Evolutionary conservation across 1,284 basidiomycete species (phyloP).

Genomic region (Leccinum griseonigrum): DNA sequence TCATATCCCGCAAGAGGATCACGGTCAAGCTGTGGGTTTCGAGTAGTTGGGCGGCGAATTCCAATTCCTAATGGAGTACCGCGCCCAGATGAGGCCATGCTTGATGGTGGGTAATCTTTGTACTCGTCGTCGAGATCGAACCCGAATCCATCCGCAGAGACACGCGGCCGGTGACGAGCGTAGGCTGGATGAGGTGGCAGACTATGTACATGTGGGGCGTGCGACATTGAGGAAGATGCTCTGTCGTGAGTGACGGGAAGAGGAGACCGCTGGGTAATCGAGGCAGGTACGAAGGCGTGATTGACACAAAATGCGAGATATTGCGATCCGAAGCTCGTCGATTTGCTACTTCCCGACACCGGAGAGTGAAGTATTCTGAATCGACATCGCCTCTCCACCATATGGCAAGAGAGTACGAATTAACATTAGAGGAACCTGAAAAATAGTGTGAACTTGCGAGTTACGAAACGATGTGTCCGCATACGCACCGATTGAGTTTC

Average conservation of each 20-base stretch:
- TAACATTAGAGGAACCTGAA: conserved; percentile 42
- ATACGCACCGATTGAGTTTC: conserved; percentile 59
- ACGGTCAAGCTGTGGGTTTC: conserved; percentile 58
- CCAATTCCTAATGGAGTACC: conserved; percentile 59
- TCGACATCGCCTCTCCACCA: conserved; percentile 95
- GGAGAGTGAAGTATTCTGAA: conserved; percentile 90
- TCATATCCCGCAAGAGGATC: conserved; percentile 46
- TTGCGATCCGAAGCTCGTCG: conserved; percentile 62
- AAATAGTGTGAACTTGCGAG: conserved; percentile 10
- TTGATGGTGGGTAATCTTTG: conserved; percentile 63
- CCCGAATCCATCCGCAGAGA: conserved; percentile 65
- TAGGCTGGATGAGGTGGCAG: conserved; percentile 38
- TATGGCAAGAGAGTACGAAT: conserved; percentile 73
- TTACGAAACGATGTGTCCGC: not conserved
- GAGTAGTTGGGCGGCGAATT: conserved; percentile 50
- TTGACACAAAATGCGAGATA: conserved; percentile 39
- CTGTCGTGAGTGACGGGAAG: conserved; percentile 45
- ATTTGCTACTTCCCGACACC: conserved; percentile 75
- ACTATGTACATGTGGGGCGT: conserved; percentile 27
- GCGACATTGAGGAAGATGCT: conserved; percentile 34
- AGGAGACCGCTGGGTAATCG: conserved; percentile 28
- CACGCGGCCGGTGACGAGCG: conserved; percentile 44
- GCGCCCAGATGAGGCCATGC: conserved; percentile 58
- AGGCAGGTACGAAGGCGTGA: conserved; percentile 26
- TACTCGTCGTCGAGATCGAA: conserved; percentile 67